phyloP scores from a whole-genome alignment of 305 asterid genomes.

The Fraxinus sp. region DNA sequence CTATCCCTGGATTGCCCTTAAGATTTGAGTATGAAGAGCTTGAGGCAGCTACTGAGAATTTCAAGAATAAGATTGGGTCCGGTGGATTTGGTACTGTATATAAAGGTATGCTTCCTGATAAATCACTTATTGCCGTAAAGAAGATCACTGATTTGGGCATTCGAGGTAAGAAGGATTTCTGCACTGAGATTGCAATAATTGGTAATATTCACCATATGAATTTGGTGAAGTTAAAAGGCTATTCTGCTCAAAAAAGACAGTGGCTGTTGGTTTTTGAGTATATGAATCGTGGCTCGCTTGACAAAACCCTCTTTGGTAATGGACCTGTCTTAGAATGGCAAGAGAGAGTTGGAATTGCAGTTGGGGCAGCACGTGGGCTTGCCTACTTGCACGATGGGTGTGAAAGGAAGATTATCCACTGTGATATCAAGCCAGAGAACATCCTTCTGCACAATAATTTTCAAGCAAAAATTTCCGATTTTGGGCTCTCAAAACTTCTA shows the following conservation, averaged over 20 bases:
- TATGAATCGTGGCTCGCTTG: slow-evolving; percentile 62
- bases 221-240: slow-evolving; percentile 57
- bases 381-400: slow-evolving; percentile 55
- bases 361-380: slow-evolving; percentile 62
- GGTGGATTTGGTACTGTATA: slow-evolving; percentile 71
- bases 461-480: slow-evolving; percentile 61
- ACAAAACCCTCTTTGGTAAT: slow-evolving; percentile 41
- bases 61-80: slow-evolving; percentile 47
- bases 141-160: slow-evolving; percentile 40
- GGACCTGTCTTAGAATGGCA: slow-evolving; percentile 56
- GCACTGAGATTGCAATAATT: slow-evolving; percentile 54
- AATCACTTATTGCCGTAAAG: slow-evolving; percentile 54
- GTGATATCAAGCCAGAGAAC: slow-evolving; percentile 71
- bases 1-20: slow-evolving; percentile 49
- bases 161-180: slow-evolving; percentile 50
- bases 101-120: slow-evolving; percentile 47
- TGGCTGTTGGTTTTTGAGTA: slow-evolving; percentile 59
- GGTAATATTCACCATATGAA: slow-evolving; percentile 62
- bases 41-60: slow-evolving; percentile 40
- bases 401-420: slow-evolving; percentile 57
- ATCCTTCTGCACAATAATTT: slow-evolving; percentile 49
- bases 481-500: slow-evolving; percentile 60
- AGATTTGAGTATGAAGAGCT: slow-evolving; percentile 45
- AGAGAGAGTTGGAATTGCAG: slow-evolving; percentile 45
- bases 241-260: slow-evolving; percentile 45